Evolutionary conservation across 345 rosid species (phyloP).

Genomic region (sweet orange (Citrus sinensis)): DNA sequence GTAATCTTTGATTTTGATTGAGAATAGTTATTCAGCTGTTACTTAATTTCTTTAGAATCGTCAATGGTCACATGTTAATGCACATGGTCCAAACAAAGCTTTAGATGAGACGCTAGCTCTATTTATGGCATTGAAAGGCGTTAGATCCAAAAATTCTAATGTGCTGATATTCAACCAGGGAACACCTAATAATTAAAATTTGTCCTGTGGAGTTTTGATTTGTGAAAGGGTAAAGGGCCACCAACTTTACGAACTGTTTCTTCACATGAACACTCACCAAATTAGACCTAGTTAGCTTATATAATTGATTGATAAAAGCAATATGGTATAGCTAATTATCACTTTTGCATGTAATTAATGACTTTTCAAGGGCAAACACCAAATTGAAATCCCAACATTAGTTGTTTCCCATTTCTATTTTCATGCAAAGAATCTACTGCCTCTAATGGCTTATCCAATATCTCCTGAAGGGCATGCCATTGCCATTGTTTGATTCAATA

Average conservation of each 20-base stretch:
- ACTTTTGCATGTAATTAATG: neutral
- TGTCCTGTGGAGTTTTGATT: neutral
- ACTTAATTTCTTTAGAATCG: neutral
- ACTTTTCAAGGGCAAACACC: neutral
- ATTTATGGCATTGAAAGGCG: too few relatives aligned
- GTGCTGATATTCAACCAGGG: too few relatives aligned
- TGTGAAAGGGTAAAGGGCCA: neutral
- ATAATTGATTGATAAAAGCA: too few relatives aligned
- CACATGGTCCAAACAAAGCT: neutral
- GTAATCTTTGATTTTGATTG: neutral
- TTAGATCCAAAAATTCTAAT: too few relatives aligned
- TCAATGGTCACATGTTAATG: neutral
- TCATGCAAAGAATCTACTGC: neutral
- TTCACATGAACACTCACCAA: neutral
- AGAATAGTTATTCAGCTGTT: too few relatives aligned
- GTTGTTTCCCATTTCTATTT: neutral
- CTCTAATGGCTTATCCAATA: neutral
- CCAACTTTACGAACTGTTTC: neutral
- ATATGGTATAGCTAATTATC: too few relatives aligned
- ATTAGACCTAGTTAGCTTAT: too few relatives aligned
- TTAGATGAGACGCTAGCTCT: too few relatives aligned
- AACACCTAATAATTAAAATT: neutral
- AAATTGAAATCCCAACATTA: neutral
- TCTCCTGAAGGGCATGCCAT: neutral
- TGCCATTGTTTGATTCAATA: neutral